Evolutionary conservation across 768 basidiomycete species (phyloP), one percentile per base, ranked within the genome.

Genomic region (Agaricus subrufescens): DNA sequence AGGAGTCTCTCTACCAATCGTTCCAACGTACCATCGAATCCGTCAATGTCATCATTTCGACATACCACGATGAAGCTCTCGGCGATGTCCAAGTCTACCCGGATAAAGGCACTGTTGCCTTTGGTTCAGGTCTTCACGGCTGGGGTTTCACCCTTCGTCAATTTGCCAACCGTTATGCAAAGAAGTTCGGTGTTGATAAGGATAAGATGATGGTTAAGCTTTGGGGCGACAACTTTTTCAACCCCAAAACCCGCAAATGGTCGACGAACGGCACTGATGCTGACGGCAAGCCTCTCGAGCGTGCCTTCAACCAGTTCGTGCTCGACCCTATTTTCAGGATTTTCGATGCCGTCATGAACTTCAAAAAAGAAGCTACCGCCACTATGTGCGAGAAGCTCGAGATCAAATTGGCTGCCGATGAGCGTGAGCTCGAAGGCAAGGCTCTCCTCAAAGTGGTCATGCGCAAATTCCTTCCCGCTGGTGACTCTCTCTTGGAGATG

Each of bases 151-250:
- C 96, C 61, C 93, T 99, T 67, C 92, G 94, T 69, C 93, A 98
- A 73, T 99, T 99, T 72, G 94, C 97, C 49, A 68, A 70, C 60
- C 87, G 95, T 57, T 99, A 99, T 74, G 83, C 91, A 62, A 98
- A 98, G 83, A 98, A 93, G 75, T 99, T 99, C 66, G 94, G 95
- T 84, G 95, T 98, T 19, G 91, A 95, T 76, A 95, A 95, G 78
- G 89, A 91, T 62, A 98, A 98, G 84, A 93, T 99, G 85, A 96
- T 99, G 89, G 64, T 72, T 58, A 95, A 90, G 77, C 85, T 99
- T 46, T 99, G 97, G 97, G 97, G 97, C 52, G 97, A 99, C 81
- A 98, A 98, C 81, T 99, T 78, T 81, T 98, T 98, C 84, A 99
- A 98, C 81, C 91, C 95, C 54, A 80, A 85, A 52, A 98, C 95